phyloP scores from a whole-genome alignment of 2,329 filamentous ascomycete genomes.

The Parafenestella ontariensis region DNA sequence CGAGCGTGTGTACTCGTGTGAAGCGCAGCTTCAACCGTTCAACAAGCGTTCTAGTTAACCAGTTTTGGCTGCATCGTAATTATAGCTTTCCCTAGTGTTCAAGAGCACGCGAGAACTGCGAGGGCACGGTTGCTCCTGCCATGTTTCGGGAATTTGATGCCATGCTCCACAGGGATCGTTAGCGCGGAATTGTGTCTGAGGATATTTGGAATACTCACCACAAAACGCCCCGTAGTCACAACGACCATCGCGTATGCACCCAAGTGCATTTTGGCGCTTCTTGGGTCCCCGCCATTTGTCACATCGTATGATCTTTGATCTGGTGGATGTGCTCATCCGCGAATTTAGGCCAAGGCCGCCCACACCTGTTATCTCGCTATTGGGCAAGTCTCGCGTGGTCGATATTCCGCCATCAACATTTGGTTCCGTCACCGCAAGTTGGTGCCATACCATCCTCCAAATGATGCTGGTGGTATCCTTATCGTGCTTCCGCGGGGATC shows the following conservation, averaged over 20 bases:
- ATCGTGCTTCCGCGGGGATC: conserved; percentile 1
- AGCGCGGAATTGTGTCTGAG: conserved; percentile 23
- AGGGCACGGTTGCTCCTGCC: conserved; percentile 6
- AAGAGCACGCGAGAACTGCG: conserved; percentile 16
- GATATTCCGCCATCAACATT: not conserved
- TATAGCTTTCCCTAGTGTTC: conserved; percentile 6
- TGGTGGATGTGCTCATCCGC: conserved; percentile 2
- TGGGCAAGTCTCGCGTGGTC: conserved; percentile 9
- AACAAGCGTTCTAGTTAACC: not conserved
- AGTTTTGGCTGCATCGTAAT: conserved; percentile 1
- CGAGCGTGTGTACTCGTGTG: not conserved
- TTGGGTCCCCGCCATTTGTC: conserved; percentile 24
- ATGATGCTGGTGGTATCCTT: conserved; percentile 1
- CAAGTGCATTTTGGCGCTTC: conserved; percentile 3
- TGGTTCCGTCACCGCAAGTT: not conserved
- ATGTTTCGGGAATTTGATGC: conserved; percentile 21
- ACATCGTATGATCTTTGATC: conserved; percentile 7
- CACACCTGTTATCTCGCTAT: conserved; percentile 7
- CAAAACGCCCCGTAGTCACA: conserved; percentile 15
- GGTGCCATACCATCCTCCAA: not conserved
- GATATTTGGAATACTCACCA: conserved; percentile 41
- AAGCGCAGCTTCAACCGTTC: not conserved
- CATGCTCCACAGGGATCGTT: conserved; percentile 14
- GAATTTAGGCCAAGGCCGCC: conserved; percentile 3
- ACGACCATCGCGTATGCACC: conserved; percentile 3